Evolutionary conservation across 805 yeast species (phyloP).

Genomic region (Ogataea nitratoaversa): DNA sequence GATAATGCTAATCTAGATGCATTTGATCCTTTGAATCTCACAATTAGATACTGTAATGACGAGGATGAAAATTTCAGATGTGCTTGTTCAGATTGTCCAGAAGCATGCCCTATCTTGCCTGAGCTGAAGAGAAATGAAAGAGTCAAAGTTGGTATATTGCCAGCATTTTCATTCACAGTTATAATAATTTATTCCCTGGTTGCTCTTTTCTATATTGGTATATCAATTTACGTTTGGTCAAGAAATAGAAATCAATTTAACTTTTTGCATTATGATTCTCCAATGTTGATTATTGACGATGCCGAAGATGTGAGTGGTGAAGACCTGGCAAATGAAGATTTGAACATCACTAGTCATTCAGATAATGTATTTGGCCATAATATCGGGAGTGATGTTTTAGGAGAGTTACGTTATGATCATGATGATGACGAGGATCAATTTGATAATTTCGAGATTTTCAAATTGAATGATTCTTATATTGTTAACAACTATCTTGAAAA

Average conservation of each 20-base stretch:
- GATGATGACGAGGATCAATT: constrained; percentile 4
- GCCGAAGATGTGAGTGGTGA: constrained; percentile 1
- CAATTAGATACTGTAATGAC: constrained; percentile 52
- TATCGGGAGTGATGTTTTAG: constrained; percentile 4
- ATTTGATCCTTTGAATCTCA: constrained; percentile 29
- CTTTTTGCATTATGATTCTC: constrained; percentile 14
- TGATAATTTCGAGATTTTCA: constrained; percentile 15
- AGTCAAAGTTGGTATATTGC: constrained; percentile 61
- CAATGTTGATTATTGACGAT: constrained; percentile 5
- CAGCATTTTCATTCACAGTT: constrained; percentile 70
- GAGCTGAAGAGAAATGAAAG: constrained; percentile 33
- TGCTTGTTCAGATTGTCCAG: constrained; percentile 87
- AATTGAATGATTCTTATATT: constrained; percentile 36
- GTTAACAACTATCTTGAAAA: constrained; percentile 46
- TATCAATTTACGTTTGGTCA: constrained; percentile 5
- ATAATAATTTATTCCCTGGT: constrained; percentile 42
- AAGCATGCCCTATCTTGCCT: constrained; percentile 69
- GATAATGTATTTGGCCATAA: not conserved
- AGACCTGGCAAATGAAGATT: not conserved
- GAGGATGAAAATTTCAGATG: constrained; percentile 55
- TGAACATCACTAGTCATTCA: not conserved
- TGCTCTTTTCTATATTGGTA: constrained; percentile 9
- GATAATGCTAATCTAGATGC: constrained; percentile 8
- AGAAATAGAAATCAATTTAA: constrained; percentile 7
- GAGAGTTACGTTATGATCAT: constrained; percentile 11